Percentiles rank a stretch among this genome's conserved stretches.
These are phyloP conservation scores for Cryptococcus sp. DNA, from an alignment of 1,284 basidiomycete genomes.

Conservation along the genomic window DNA sequence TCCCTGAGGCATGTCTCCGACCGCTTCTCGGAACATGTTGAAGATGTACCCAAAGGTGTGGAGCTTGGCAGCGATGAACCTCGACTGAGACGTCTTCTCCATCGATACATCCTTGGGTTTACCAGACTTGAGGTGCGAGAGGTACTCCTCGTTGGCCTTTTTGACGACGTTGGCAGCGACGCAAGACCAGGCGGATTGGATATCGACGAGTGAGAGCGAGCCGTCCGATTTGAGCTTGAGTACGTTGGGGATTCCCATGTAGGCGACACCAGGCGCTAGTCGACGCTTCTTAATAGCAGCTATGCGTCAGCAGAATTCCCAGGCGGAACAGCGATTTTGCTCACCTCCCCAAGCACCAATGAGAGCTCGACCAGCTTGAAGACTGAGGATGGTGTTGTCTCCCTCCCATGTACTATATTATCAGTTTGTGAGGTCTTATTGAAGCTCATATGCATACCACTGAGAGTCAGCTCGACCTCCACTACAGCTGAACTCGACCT, in stretches of 20 bases:
- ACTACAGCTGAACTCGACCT: constrained; percentile 7
- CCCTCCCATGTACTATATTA: constrained; percentile 51
- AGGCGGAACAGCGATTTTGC: constrained; percentile 1
- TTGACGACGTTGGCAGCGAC: constrained; percentile 54
- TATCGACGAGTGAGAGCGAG: constrained; percentile 49
- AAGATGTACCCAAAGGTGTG: constrained; percentile 45
- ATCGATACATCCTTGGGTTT: constrained; percentile 52
- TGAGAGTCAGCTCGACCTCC: constrained; percentile 3
- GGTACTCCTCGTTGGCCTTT: constrained; percentile 52
- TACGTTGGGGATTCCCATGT: constrained; percentile 48
- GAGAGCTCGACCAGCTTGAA: constrained; percentile 54
- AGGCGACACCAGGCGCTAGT: constrained; percentile 49
- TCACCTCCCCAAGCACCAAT: constrained; percentile 49
- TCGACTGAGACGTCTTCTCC: constrained; percentile 52
- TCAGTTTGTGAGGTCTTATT: not conserved
- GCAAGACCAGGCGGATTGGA: constrained; percentile 51
- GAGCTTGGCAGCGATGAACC: constrained; percentile 54
- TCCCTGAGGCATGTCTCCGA: constrained; percentile 39
- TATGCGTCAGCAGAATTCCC: constrained; percentile 1
- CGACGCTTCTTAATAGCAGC: constrained; percentile 50
- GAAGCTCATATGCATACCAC: constrained; percentile 2
- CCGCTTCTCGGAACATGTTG: constrained; percentile 44
- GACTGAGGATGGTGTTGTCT: constrained; percentile 53
- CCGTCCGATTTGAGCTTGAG: constrained; percentile 48
- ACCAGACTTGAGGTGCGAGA: constrained; percentile 46